Conservation (phyloP, 192 early-diverging fungal species). For the Rhizophlyctis rosea region DNA sequence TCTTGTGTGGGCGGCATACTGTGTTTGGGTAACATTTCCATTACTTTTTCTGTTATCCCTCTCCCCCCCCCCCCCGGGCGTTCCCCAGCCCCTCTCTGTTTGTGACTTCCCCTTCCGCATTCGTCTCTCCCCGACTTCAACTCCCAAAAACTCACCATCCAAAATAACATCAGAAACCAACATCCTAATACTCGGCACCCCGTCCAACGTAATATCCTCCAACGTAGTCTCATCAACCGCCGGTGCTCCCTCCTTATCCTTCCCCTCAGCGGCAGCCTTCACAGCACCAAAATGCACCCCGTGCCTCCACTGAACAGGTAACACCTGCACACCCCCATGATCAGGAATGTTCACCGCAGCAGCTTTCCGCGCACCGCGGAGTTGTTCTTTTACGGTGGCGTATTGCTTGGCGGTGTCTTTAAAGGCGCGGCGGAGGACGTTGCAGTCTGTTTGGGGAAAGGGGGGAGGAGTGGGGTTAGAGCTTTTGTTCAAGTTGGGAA, state of each 20-base stretch:
- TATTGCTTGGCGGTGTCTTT: slow-evolving; percentile 47
- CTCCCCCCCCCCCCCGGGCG: too few species aligned
- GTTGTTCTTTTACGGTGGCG: slow-evolving; percentile 29
- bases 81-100: too few species aligned
- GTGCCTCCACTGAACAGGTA: slow-evolving; percentile 82
- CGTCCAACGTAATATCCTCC: slow-evolving; percentile 76
- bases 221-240: slow-evolving; percentile 61
- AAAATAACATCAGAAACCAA: slow-evolving; percentile 79
- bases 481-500: slow-evolving; percentile 16
- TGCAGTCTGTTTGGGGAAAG: slow-evolving; percentile 55
- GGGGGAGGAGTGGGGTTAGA: slow-evolving; percentile 26
- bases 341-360: slow-evolving; percentile 34
- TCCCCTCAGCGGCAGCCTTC: slow-evolving; percentile 10
- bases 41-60: too few species aligned
- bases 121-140: too few species aligned
- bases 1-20: too few species aligned
- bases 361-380: slow-evolving; percentile 17
- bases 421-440: slow-evolving; percentile 63
- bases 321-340: slow-evolving; percentile 61
- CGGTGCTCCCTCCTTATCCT: slow-evolving; percentile 28
- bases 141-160: slow-evolving; percentile 73
- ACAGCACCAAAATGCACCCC: slow-evolving; percentile 65
- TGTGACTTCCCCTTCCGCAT: too few species aligned
- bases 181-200: slow-evolving; percentile 74
- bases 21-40: too few species aligned